Conservation (phyloP, 1,139 yeast genomes). For the Suhomyces coccinellae region DNA sequence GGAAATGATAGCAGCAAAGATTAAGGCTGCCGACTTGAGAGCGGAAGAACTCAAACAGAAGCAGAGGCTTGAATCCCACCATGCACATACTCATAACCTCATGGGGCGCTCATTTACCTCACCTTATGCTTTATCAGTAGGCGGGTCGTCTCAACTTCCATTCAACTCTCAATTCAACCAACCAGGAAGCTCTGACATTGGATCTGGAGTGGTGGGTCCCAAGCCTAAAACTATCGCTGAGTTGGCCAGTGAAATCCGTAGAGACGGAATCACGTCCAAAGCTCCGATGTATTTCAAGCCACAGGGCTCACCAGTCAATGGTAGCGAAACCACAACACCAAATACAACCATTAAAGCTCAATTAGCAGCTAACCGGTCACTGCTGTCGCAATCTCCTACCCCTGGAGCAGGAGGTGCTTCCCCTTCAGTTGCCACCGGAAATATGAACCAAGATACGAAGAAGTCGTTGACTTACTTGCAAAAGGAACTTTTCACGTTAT, state of each 20-base stretch:
- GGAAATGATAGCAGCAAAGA: conserved; percentile 58
- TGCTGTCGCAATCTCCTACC: conserved; percentile 10
- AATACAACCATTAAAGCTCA: conserved; percentile 47
- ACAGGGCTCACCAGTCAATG: conserved; percentile 16
- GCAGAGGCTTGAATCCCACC: conserved; percentile 36
- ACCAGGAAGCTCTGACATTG: conserved; percentile 2
- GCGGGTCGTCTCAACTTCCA: conserved; percentile 24
- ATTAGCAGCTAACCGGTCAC: conserved; percentile 52
- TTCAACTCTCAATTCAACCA: conserved; percentile 26
- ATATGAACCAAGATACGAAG: conserved; percentile 57
- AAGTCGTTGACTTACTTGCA: conserved; percentile 67
- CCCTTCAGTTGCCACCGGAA: conserved; percentile 15
- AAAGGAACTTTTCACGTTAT: conserved; percentile 66
- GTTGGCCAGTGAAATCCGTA: conserved; percentile 53
- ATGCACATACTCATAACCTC: conserved; percentile 26
- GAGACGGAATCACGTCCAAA: conserved; percentile 36
- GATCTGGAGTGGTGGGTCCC: conserved; percentile 3
- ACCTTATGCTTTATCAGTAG: conserved; percentile 27
- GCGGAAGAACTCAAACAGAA: conserved; percentile 52
- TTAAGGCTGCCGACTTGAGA: conserved; percentile 55
- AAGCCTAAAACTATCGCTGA: conserved; percentile 55
- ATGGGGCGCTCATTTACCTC: conserved; percentile 30
- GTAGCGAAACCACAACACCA: background rate
- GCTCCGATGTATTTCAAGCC: conserved; percentile 42
- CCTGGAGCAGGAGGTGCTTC: conserved; percentile 14